phyloP scores from a whole-genome alignment of 2,329 filamentous ascomycete species.

The Aphanocladium album region DNA sequence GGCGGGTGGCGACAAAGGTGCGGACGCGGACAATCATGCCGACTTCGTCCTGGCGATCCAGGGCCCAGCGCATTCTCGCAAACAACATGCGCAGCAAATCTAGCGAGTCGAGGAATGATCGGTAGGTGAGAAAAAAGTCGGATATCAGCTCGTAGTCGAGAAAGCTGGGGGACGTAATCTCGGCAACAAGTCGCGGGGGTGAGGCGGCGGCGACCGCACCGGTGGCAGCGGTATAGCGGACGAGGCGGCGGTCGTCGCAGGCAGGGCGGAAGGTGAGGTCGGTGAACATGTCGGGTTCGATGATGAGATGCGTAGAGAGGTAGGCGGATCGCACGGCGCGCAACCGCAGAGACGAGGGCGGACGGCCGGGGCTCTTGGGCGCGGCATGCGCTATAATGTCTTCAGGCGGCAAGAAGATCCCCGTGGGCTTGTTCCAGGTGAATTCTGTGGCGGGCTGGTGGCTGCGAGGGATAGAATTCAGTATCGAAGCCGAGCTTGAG shows the following conservation, averaged over 20 bases:
- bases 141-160: slow-evolving; percentile 96
- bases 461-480: slow-evolving; percentile 33
- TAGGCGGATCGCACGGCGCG: slow-evolving; percentile 41
- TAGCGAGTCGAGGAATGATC: slow-evolving; percentile 72
- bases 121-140: slow-evolving; percentile 95
- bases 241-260: slow-evolving; percentile 74
- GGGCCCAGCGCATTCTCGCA: slow-evolving; percentile 80
- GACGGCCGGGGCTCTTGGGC: slow-evolving; percentile 21
- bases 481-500: slow-evolving; percentile 54
- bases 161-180: slow-evolving; percentile 94
- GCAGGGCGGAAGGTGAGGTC: slow-evolving; percentile 69
- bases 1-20: slow-evolving; percentile 89
- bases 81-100: slow-evolving; percentile 81
- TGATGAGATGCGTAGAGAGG: slow-evolving; percentile 44
- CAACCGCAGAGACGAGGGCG: slow-evolving; percentile 36
- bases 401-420: slow-evolving; percentile 25
- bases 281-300: slow-evolving; percentile 78
- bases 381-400: slow-evolving; percentile 22
- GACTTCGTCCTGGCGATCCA: slow-evolving; percentile 72
- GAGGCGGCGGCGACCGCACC: slow-evolving; percentile 83
- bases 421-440: neutral
- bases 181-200: slow-evolving; percentile 82
- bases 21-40: slow-evolving; percentile 93
- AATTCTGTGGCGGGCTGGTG: slow-evolving; percentile 22
- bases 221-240: slow-evolving; percentile 69